Conservation (phyloP, 169 alveolate species). For the Plasmodium inui region DNA sequence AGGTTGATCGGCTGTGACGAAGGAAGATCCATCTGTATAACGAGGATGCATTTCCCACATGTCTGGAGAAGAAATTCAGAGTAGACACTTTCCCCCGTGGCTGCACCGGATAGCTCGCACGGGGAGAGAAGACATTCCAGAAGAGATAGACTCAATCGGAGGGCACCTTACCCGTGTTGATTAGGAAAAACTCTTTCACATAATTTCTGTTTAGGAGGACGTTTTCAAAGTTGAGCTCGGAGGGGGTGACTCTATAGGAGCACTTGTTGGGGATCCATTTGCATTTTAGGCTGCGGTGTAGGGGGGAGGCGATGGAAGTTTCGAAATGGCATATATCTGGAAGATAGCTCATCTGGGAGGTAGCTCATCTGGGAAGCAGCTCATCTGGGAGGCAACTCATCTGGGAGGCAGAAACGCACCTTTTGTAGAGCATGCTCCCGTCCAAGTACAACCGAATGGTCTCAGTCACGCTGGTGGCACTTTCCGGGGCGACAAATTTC, state of each 20-base stretch:
- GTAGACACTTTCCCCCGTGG: neutral
- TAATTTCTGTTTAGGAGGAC: conserved; percentile 39
- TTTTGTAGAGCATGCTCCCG: conserved; percentile 30
- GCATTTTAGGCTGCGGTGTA: conserved; percentile 28
- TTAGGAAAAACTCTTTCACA: conserved; percentile 33
- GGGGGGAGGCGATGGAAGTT: neutral
- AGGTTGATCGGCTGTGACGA: neutral
- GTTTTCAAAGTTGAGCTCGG: conserved; percentile 45
- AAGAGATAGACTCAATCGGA: too few species aligned
- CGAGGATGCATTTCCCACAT: neutral
- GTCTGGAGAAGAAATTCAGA: neutral
- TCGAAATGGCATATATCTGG: neutral
- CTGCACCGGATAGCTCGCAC: neutral
- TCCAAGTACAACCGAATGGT: conserved; percentile 38
- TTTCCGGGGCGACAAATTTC: conserved; percentile 24
- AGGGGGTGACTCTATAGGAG: conserved; percentile 9
- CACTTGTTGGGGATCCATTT: conserved; percentile 10
- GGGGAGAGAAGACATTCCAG: neutral
- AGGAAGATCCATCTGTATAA: neutral
- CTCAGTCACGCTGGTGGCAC: neutral
- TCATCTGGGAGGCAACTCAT: neutral
- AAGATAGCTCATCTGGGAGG: neutral
- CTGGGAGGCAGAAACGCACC: neutral
- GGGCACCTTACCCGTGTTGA: conserved; percentile 34
- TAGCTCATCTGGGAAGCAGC: conserved; percentile 8